Evolutionary conservation across 371 early-diverging fungal species (phyloP).

Genomic region (Apophysomyces elegans): DNA sequence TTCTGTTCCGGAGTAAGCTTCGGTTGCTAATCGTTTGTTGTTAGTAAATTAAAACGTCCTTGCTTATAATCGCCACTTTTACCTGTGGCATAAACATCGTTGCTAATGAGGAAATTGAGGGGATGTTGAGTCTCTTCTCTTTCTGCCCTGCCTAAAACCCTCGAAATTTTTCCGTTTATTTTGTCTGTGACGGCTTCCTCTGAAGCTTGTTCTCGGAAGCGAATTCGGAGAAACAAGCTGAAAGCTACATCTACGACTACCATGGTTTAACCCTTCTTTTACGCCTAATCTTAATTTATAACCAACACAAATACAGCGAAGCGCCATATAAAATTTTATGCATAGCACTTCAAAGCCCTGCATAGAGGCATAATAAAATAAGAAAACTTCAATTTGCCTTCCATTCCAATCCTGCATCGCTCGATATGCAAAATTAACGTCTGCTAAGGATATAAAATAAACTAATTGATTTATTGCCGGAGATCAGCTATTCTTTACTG

Average conservation of each 20-base stretch:
- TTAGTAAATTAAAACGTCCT: slow-evolving; percentile 11
- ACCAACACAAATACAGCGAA: not conserved
- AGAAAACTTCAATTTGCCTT: no score
- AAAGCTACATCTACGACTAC: not conserved
- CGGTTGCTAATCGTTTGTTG: slow-evolving; percentile 41
- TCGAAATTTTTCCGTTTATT: slow-evolving; percentile 8
- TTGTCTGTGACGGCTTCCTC: slow-evolving; percentile 3
- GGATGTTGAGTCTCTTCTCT: not conserved
- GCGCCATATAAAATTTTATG: not conserved
- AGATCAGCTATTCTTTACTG: no score
- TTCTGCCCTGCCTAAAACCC: not conserved
- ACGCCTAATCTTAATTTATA: not conserved
- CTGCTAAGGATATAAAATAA: no score
- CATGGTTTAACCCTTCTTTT: not conserved
- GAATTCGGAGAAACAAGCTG: not conserved
- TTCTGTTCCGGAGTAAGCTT: slow-evolving; percentile 56
- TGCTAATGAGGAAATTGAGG: slow-evolving; percentile 5
- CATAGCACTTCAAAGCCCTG: slow-evolving; percentile 4
- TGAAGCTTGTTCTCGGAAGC: not conserved
- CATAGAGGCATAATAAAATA: not conserved
- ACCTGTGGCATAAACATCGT: slow-evolving; percentile 40
- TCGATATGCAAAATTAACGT: no score
- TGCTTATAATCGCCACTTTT: not conserved
- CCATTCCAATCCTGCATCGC: no score
- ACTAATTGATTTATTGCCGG: no score